A percentile compares a stretch with the other conserved stretches of the same genome.
phyloP scores from a whole-genome alignment of 1,284 basidiomycete genomes.

The Somion occarium region DNA sequence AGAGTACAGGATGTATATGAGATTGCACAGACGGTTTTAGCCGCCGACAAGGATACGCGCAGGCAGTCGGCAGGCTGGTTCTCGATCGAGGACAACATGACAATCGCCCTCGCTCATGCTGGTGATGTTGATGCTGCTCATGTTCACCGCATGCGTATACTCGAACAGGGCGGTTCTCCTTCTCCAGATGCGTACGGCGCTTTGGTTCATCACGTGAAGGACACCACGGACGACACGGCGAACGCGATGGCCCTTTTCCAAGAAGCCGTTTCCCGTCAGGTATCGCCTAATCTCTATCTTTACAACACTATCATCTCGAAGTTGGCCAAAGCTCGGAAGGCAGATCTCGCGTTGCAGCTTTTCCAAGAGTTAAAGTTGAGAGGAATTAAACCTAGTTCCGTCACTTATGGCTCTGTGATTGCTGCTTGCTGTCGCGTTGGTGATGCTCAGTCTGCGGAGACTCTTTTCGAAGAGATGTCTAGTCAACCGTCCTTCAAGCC shows the following conservation, averaged over 20 bases:
- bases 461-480: slow-evolving; percentile 85
- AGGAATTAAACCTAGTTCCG: slow-evolving; percentile 69
- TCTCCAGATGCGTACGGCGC: slow-evolving; percentile 89
- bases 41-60: slow-evolving; percentile 39
- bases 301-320: slow-evolving; percentile 97
- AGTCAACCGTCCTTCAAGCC: slow-evolving; percentile 74
- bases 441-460: slow-evolving; percentile 79
- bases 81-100: slow-evolving; percentile 82
- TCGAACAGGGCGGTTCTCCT: slow-evolving; percentile 75
- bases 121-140: slow-evolving; percentile 80
- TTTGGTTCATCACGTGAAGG: slow-evolving; percentile 81
- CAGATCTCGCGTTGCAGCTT: slow-evolving; percentile 80
- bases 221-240: slow-evolving; percentile 90
- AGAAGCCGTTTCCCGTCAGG: slow-evolving; percentile 69
- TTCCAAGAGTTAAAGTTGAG: slow-evolving; percentile 81
- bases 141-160: slow-evolving; percentile 74
- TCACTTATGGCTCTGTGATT: slow-evolving; percentile 96
- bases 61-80: slow-evolving; percentile 67
- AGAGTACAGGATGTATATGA: slow-evolving; percentile 67
- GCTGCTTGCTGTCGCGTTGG: slow-evolving; percentile 93
- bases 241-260: slow-evolving; percentile 83
- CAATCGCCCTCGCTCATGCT: slow-evolving; percentile 77
- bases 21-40: slow-evolving; percentile 62
- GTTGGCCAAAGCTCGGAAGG: slow-evolving; percentile 88
- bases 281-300: slow-evolving; percentile 78